phyloP scores from a whole-genome alignment of 805 yeast genomes.

The Ogataea minuta region DNA sequence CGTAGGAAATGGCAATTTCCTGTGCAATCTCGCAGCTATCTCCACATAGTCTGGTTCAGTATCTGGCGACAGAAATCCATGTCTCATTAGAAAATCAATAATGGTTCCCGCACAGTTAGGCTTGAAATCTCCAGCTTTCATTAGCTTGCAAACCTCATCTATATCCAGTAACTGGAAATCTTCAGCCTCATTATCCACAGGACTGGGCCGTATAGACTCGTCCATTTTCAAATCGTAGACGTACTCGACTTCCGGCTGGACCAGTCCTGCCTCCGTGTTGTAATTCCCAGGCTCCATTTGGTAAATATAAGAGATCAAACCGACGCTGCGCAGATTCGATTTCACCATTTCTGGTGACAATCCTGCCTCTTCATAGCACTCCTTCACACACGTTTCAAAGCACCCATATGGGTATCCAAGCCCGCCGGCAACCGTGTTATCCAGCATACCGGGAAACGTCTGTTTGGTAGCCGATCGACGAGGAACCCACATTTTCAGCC shows the following conservation, averaged over 20 bases:
- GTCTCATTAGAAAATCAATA: slow-evolving; percentile 84
- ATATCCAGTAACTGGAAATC: slow-evolving; percentile 64
- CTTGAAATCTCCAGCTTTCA: slow-evolving; percentile 67
- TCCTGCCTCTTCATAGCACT: slow-evolving; percentile 90
- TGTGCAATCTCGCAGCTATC: slow-evolving; percentile 59
- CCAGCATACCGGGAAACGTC: slow-evolving; percentile 88
- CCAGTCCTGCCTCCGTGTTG: slow-evolving; percentile 48
- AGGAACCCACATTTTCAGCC: slow-evolving; percentile 76
- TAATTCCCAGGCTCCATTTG: slow-evolving; percentile 34
- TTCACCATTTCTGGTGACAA: slow-evolving; percentile 51
- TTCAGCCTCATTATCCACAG: slow-evolving; percentile 75
- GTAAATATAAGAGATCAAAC: slow-evolving; percentile 68
- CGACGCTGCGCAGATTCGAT: slow-evolving; percentile 47
- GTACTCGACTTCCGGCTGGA: slow-evolving; percentile 88
- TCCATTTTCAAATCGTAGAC: slow-evolving; percentile 67
- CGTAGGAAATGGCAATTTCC: slow-evolving; percentile 68
- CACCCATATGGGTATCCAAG: slow-evolving; percentile 76
- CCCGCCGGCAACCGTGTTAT: slow-evolving; percentile 96
- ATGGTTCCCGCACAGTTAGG: slow-evolving; percentile 83
- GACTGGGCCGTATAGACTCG: slow-evolving; percentile 46
- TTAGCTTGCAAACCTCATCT: slow-evolving; percentile 50
- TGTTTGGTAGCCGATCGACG: slow-evolving; percentile 72
- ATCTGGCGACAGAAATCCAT: slow-evolving; percentile 66
- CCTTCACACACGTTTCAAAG: slow-evolving; percentile 78
- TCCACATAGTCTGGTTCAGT: slow-evolving; percentile 65